Conservation (phyloP, 2,329 filamentous ascomycete genomes). For the Aspergillus awamori region DNA sequence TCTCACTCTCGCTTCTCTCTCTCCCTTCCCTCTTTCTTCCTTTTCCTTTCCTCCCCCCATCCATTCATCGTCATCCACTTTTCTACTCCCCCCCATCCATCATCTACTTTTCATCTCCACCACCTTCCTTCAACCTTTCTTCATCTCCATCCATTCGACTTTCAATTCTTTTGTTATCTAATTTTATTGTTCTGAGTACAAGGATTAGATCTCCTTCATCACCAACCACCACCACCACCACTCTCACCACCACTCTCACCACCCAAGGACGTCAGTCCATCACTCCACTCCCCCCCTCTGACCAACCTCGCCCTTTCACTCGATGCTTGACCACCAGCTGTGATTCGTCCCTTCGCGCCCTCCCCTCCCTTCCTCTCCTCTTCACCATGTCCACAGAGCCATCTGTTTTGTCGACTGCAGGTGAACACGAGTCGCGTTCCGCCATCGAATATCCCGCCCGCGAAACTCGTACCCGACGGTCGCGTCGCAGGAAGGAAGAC, state of each 20-base stretch:
- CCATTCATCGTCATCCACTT: constrained; percentile 12
- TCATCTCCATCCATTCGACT: constrained; percentile 9
- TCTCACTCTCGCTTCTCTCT: constrained; percentile 9
- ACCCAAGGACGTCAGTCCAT: not conserved
- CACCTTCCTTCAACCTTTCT: constrained; percentile 15
- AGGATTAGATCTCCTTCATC: constrained; percentile 17
- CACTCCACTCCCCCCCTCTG: not conserved
- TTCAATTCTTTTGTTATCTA: not conserved
- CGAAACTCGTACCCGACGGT: constrained; percentile 39
- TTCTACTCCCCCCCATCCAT: constrained; percentile 15
- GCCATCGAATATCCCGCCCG: constrained; percentile 27
- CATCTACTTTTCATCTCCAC: constrained; percentile 15
- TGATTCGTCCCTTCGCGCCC: not conserved
- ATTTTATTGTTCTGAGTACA: not conserved
- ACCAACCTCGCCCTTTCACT: constrained; percentile 9
- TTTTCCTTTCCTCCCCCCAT: constrained; percentile 15
- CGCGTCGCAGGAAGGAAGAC: constrained; percentile 48
- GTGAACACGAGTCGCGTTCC: constrained; percentile 30
- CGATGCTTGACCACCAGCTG: constrained; percentile 16
- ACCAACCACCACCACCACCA: constrained; percentile 15
- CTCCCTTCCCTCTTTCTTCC: constrained; percentile 13
- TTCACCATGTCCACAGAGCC: constrained; percentile 39
- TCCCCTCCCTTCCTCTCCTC: constrained; percentile 11
- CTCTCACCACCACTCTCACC: constrained; percentile 11
- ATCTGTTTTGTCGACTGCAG: constrained; percentile 30